Evolutionary conservation across 805 yeast genomes (phyloP).

Genomic region (Peterozyma xylosa): DNA sequence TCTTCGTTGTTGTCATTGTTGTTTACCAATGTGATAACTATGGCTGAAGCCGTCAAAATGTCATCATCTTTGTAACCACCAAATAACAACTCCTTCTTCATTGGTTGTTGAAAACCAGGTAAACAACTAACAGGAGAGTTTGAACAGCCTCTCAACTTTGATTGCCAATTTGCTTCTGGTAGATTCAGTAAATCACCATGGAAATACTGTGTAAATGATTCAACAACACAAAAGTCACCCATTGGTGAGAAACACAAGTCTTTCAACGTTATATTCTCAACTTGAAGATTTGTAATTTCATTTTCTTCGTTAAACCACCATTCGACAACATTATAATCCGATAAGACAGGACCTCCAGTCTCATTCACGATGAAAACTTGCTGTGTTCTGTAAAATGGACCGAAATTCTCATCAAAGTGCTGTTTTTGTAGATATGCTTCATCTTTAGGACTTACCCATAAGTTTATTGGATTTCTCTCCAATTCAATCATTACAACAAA

Average conservation of each 20-base stretch:
- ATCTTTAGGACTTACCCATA: conserved; percentile 85
- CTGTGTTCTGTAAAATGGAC: conserved; percentile 86
- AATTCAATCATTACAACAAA: conserved; percentile 47
- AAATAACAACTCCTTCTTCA: conserved; percentile 64
- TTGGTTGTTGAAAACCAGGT: conserved; percentile 87
- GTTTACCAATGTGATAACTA: conserved; percentile 68
- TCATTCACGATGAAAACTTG: conserved; percentile 71
- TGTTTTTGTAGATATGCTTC: conserved; percentile 60
- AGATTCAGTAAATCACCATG: conserved; percentile 48
- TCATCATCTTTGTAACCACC: conserved; percentile 45
- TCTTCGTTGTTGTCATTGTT: conserved; percentile 40
- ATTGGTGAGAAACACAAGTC: conserved; percentile 82
- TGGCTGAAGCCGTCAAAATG: conserved; percentile 57
- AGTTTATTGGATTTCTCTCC: conserved; percentile 72
- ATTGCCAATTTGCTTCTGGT: conserved; percentile 49
- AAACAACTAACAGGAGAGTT: conserved; percentile 81
- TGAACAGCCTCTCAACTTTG: conserved; percentile 51
- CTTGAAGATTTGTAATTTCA: conserved; percentile 30
- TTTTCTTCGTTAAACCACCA: conserved; percentile 90
- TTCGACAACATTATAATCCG: conserved; percentile 55
- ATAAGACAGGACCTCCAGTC: conserved; percentile 52
- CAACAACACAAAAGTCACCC: conserved; percentile 73
- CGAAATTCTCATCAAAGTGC: conserved; percentile 73
- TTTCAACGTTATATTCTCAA: conserved; percentile 28
- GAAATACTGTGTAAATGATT: conserved; percentile 86